Percentiles rank a stretch among this genome's conserved stretches.
These are phyloP conservation scores for Raddia distichophylla DNA, from an alignment of 176 grass and related monocot genomes.

Conservation along the genomic window DNA sequence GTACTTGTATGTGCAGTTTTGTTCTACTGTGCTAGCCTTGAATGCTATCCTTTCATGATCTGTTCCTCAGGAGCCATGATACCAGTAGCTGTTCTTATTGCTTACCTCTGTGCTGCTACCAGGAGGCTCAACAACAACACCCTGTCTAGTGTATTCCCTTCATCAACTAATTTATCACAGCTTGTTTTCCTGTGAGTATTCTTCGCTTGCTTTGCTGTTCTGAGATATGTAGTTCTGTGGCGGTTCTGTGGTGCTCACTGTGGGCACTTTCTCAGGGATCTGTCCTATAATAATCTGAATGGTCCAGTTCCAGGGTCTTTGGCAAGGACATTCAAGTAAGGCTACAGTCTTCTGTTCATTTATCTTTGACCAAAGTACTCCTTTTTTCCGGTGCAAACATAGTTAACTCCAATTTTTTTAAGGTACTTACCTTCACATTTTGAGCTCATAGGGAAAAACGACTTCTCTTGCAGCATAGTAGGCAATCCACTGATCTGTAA, in stretches of 20 bases:
- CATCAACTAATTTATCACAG: constrained; percentile 62
- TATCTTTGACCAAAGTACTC: constrained; percentile 34
- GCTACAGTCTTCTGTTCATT: constrained; percentile 23
- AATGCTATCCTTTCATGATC: constrained; percentile 21
- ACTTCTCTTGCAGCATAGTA: constrained; percentile 62
- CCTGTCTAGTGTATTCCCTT: constrained; percentile 61
- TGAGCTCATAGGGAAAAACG: constrained; percentile 17
- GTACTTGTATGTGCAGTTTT: constrained; percentile 66
- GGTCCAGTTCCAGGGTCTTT: constrained; percentile 63
- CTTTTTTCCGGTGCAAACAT: not conserved
- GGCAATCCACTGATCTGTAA: constrained; percentile 90
- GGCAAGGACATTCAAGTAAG: constrained; percentile 81
- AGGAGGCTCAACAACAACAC: constrained; percentile 90
- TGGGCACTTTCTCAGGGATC: constrained; percentile 61
- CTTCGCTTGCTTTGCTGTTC: constrained; percentile 31
- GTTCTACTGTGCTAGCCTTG: constrained; percentile 12
- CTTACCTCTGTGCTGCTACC: constrained; percentile 39
- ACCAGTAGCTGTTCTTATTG: constrained; percentile 11
- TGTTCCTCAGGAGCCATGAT: constrained; percentile 5
- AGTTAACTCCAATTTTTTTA: not conserved
- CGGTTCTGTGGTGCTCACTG: constrained; percentile 29
- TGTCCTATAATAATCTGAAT: constrained; percentile 90
- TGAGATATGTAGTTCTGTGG: not conserved
- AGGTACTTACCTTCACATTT: not conserved
- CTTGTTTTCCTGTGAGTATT: constrained; percentile 84